Evolutionary conservation across 257 asterid genomes (phyloP).

Genomic region (Mitragyna speciosa): DNA sequence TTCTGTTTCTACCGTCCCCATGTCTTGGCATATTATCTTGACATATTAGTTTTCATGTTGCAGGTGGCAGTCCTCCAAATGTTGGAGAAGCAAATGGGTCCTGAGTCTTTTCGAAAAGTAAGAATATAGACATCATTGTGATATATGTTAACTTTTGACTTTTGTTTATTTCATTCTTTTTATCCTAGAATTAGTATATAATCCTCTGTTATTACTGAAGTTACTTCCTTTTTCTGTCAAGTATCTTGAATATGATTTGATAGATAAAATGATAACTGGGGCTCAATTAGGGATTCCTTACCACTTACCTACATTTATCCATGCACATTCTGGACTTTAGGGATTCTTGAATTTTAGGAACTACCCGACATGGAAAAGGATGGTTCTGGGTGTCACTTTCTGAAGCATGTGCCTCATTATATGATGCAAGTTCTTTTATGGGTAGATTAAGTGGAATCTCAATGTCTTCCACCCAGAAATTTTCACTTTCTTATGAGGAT

Average conservation of each 20-base stretch:
- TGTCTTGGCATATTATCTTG: conserved; percentile 17
- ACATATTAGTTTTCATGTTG: conserved; percentile 18
- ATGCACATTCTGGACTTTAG: neutral
- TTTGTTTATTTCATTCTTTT: neutral
- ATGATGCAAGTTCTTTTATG: neutral
- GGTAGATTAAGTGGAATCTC: neutral
- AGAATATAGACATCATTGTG: conserved; percentile 15
- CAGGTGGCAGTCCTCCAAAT: conserved; percentile 97
- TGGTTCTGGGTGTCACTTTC: neutral
- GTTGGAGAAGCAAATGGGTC: conserved; percentile 99
- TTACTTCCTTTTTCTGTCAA: neutral
- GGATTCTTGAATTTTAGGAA: neutral
- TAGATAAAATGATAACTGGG: neutral
- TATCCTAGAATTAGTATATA: neutral
- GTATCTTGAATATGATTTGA: neutral
- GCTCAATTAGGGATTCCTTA: neutral
- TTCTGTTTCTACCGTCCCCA: neutral
- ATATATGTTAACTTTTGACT: neutral
- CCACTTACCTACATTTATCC: neutral
- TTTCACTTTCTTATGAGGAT: neutral
- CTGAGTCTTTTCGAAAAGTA: conserved; percentile 97
- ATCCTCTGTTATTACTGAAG: neutral
- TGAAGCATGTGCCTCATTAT: neutral
- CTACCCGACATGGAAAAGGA: neutral
- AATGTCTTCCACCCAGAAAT: neutral